These are phyloP conservation scores for Populus nigra DNA, from an alignment of 345 rosid genomes.

Conservation along the genomic window DNA sequence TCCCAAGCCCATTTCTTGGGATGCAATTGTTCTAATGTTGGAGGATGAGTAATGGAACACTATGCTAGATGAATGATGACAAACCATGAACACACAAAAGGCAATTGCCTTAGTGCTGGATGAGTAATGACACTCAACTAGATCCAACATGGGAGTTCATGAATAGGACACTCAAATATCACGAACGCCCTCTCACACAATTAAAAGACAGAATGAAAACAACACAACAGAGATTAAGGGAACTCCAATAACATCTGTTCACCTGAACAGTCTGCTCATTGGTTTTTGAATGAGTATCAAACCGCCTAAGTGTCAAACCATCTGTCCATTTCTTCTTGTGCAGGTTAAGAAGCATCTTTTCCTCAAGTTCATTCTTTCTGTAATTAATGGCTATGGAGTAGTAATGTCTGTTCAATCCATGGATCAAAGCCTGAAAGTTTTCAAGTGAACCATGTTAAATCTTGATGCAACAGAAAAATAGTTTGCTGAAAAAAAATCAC, in stretches of 20 bases:
- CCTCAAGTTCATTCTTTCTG: conserved; percentile 95
- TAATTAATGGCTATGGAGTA: conserved; percentile 98
- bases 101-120: neutral
- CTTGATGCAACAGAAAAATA: neutral
- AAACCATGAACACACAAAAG: neutral
- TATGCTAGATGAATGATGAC: neutral
- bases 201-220: neutral
- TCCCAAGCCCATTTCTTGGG: no score
- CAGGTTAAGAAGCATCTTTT: conserved; percentile 92
- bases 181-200: neutral
- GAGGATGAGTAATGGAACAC: neutral
- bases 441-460: conserved; percentile 16
- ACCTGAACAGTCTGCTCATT: conserved; percentile 63
- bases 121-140: neutral
- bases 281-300: conserved; percentile 85
- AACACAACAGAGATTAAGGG: neutral
- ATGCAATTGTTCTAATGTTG: neutral
- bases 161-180: neutral
- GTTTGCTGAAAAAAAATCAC: neutral
- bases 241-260: conserved; percentile 1
- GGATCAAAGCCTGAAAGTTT: conserved; percentile 82
- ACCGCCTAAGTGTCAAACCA: conserved; percentile 79
- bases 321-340: conserved; percentile 99
- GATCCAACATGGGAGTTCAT: neutral
- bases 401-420: conserved; percentile 95